Conservation (phyloP, 257 asterid species). For the Nemophila menziesii region DNA sequence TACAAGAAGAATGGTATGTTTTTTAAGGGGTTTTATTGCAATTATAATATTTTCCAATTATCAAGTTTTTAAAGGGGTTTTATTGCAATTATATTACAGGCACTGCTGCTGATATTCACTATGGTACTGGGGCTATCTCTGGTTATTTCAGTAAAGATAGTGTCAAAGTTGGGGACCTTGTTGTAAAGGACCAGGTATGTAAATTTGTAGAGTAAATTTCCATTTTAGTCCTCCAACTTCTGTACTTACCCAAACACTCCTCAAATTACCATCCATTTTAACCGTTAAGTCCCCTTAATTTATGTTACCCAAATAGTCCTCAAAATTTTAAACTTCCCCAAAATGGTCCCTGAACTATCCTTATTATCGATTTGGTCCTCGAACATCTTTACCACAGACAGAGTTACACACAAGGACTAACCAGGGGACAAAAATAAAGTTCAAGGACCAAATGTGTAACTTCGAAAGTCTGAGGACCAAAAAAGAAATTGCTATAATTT, state of each 20-base stretch:
- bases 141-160: constrained; percentile 79
- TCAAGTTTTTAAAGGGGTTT: not conserved
- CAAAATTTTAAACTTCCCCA: no score
- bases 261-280: no score
- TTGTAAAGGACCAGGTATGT: constrained; percentile 73
- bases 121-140: constrained; percentile 93
- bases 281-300: no score
- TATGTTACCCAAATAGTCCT: no score
- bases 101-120: constrained; percentile 75
- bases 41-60: no score
- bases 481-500: no score
- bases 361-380: not conserved
- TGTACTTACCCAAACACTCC: no score
- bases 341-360: not conserved
- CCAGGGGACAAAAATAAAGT: no score
- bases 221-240: not conserved
- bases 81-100: constrained; percentile 26
- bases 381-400: no score
- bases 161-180: constrained; percentile 72
- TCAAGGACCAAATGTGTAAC: no score
- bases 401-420: no score
- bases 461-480: no score
- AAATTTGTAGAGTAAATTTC: constrained; percentile 1
- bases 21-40: not conserved
- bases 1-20: constrained; percentile 69